Evolutionary conservation across 2,329 filamentous ascomycete species (phyloP).

Genomic region (Tolypocladium cylindrosporum): DNA sequence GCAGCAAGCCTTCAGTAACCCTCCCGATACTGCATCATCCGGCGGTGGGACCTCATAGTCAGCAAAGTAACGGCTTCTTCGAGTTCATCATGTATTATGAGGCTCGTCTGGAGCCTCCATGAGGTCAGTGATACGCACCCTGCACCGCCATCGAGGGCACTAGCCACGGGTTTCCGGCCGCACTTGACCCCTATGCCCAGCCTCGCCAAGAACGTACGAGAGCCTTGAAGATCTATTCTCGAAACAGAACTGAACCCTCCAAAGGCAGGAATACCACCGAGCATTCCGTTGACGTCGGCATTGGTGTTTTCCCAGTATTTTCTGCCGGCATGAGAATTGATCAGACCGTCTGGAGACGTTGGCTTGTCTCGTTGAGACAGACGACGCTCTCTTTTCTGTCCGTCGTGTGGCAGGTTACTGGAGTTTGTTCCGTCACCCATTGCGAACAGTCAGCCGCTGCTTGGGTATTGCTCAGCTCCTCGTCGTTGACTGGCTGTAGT

Average conservation of each 20-base stretch:
- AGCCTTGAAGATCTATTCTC: slow-evolving; percentile 59
- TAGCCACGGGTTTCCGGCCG: slow-evolving; percentile 17
- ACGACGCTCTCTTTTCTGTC: too few relatives aligned
- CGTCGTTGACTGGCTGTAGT: too few relatives aligned
- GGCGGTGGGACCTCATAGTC: not conserved
- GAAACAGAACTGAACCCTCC: slow-evolving; percentile 30
- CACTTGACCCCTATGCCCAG: slow-evolving; percentile 35
- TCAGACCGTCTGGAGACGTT: not conserved
- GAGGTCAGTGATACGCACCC: slow-evolving; percentile 18
- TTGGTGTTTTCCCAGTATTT: slow-evolving; percentile 37
- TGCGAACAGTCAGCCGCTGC: too few relatives aligned
- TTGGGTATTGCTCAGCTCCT: too few relatives aligned
- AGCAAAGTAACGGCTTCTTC: not conserved
- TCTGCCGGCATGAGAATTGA: not conserved
- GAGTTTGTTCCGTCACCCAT: too few relatives aligned
- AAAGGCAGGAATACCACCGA: slow-evolving; percentile 52
- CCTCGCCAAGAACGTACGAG: slow-evolving; percentile 58
- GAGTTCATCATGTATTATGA: too few relatives aligned
- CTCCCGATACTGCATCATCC: slow-evolving; percentile 57
- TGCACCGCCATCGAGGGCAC: slow-evolving; percentile 27
- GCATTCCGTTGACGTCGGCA: slow-evolving; percentile 58
- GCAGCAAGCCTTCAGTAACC: slow-evolving; percentile 69
- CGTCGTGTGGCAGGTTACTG: too few relatives aligned
- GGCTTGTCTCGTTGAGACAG: not conserved
- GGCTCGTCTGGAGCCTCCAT: too few relatives aligned